Conservation (phyloP, 2,329 filamentous ascomycete species). For the Monosporascus sp. region DNA sequence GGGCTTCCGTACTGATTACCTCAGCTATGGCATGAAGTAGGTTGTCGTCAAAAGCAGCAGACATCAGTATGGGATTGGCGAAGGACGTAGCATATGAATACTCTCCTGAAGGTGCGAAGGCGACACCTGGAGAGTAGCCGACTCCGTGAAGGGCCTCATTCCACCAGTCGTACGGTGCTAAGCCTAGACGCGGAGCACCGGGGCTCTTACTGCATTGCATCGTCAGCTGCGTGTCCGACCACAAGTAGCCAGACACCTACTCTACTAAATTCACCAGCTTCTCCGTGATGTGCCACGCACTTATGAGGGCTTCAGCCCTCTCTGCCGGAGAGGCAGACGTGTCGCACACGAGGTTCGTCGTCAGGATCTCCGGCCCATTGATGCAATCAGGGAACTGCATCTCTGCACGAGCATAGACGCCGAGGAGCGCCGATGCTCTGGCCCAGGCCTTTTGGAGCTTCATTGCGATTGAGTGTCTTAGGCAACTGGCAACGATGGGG, state of each 20-base stretch:
- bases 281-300: conserved; percentile 27
- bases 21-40: conserved; percentile 22
- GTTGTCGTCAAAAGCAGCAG: conserved; percentile 27
- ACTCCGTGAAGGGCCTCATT: conserved; percentile 60
- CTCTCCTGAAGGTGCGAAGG: conserved; percentile 16
- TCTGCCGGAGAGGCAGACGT: conserved; percentile 20
- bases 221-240: conserved; percentile 5
- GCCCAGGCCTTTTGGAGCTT: neutral
- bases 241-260: conserved; percentile 10
- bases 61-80: conserved; percentile 25
- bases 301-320: conserved; percentile 26
- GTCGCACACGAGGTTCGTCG: conserved; percentile 28
- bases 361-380: conserved; percentile 23
- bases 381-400: conserved; percentile 27
- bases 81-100: conserved; percentile 28
- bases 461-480: conserved; percentile 1
- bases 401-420: conserved; percentile 6
- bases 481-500: neutral
- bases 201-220: conserved; percentile 25
- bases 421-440: conserved; percentile 9
- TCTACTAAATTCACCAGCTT: conserved; percentile 29
- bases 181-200: conserved; percentile 49
- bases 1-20: conserved; percentile 24
- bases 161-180: conserved; percentile 58
- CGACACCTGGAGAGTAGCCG: conserved; percentile 42